Base-by-base conservation (phyloP, 441 rosid genomes). In the Croton laevigatus region DNA sequence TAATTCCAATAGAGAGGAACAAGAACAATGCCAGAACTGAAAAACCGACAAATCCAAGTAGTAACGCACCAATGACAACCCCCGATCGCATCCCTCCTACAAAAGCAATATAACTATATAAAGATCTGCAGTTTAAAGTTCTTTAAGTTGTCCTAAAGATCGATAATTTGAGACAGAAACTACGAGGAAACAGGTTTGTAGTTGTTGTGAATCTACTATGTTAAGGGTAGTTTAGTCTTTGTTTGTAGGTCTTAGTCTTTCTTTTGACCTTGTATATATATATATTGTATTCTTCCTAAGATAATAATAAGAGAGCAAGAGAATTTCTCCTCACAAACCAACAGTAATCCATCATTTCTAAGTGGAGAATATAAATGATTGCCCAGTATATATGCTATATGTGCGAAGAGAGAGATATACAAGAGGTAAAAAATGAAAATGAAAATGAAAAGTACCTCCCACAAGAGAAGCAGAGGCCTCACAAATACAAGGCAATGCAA, bases 1-100 rank as follows among this genome's bases (percentile, higher is more conserved):
- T 89, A 22, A 94, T 90, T 34, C 99, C 99, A 6, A 88, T 65
- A 0, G 99, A 90, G 59, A 94, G 96, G 85, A 94, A 88, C 72
- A 90, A 68, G 66, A 90, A 76, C 81, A 94, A 71, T 9, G 77
- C 77, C 62, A 94, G 77, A 64, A 90, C 88, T 17, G 79, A 68
- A 49, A 83, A 62, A 32, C 89, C 83, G 68, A 87, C 86, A 20
- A 77, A 37, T 45, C 83, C 81, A 37, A 94, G 82, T 76, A 91
- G 77, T 71, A 89, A 73, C 75, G 81, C 79, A 48, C 98, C 94
- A 42, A 87, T 80, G 23, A 86, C 59, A 62, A 79, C 72, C 60
- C 89, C 91, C 3, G 85, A 78, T 12, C 66, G 45, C 11, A 83
- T 86, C 75, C 82, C 80, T 59, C 91, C 93, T 83, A 79, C 74